Percentiles rank a stretch among this genome's conserved stretches.
phyloP scores from a whole-genome alignment of 2,329 filamentous ascomycete genomes.

The Aspergillus udagawae region DNA sequence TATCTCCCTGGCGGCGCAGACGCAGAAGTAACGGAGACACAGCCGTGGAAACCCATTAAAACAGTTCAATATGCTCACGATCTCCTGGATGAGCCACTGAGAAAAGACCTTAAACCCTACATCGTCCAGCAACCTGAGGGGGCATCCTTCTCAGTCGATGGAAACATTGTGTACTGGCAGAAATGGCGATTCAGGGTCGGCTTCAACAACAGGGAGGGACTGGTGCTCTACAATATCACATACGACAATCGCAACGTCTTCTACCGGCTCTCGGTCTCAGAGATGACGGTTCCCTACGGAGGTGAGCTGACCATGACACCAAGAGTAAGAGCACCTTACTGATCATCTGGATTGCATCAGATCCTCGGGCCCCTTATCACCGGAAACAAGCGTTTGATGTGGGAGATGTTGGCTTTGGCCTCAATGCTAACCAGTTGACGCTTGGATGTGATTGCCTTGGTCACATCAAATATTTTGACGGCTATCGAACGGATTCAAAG shows the following conservation, averaged over 20 bases:
- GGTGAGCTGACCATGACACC: conserved; percentile 19
- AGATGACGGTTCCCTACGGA: conserved; percentile 57
- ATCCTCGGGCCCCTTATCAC: conserved; percentile 64
- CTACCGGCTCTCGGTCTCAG: conserved; percentile 62
- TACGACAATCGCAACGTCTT: conserved; percentile 63
- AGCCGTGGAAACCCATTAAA: conserved; percentile 54
- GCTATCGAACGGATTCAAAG: conserved; percentile 56
- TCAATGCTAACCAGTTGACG: conserved; percentile 66
- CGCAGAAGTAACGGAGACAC: conserved; percentile 51
- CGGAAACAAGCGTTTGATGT: conserved; percentile 69
- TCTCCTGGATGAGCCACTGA: conserved; percentile 57
- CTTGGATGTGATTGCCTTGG: conserved; percentile 69
- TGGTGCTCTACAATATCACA: conserved; percentile 63
- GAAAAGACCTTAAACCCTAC: conserved; percentile 61
- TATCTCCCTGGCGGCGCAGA: conserved; percentile 64
- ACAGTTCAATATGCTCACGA: conserved; percentile 57
- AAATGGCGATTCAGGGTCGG: conserved; percentile 61
- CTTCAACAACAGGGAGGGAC: conserved; percentile 61
- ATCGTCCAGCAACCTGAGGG: conserved; percentile 63
- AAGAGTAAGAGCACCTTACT: background rate
- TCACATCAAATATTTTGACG: conserved; percentile 64
- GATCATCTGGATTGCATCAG: conserved; percentile 23
- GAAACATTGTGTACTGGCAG: conserved; percentile 60
- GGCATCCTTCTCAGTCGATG: conserved; percentile 57
- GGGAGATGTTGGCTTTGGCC: conserved; percentile 62